Conservation (phyloP, 192 early-diverging fungal species). For the Podila horticola region DNA sequence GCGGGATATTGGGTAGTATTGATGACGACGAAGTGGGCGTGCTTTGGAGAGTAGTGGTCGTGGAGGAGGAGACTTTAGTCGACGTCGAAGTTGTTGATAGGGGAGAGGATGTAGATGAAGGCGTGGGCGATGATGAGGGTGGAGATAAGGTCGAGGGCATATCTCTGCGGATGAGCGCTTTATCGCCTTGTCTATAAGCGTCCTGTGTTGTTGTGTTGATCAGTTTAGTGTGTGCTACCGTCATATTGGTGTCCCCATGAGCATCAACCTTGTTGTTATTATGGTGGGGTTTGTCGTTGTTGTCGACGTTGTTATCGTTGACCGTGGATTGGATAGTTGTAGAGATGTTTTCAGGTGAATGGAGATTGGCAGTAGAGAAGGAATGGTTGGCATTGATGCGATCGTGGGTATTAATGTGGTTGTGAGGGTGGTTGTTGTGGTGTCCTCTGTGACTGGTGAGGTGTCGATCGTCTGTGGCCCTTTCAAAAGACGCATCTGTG, state of each 20-base stretch:
- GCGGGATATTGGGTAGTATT: no score
- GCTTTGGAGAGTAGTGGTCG: conserved; percentile 7
- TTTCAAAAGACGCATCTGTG: no score
- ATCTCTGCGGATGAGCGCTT: no score
- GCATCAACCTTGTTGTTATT: background rate
- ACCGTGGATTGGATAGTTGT: background rate
- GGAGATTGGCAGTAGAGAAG: background rate
- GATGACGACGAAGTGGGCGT: no score
- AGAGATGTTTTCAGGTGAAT: background rate
- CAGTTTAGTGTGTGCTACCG: no score
- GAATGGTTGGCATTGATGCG: background rate
- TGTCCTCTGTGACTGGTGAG: no score
- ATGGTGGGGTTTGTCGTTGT: background rate
- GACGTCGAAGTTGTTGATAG: background rate
- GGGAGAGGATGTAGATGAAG: background rate
- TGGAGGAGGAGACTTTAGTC: conserved; percentile 11
- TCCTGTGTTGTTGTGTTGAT: background rate
- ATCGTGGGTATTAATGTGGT: no score
- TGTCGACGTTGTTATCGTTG: background rate
- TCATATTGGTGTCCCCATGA: no score
- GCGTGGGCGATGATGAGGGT: background rate
- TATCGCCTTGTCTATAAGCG: no score
- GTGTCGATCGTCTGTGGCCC: no score
- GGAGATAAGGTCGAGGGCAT: no score
- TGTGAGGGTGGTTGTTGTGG: no score